Percentiles rank a stretch among this genome's conserved stretches.
phyloP scores from a whole-genome alignment of 2,329 filamentous ascomycete genomes.

The Penicillium sp. region DNA sequence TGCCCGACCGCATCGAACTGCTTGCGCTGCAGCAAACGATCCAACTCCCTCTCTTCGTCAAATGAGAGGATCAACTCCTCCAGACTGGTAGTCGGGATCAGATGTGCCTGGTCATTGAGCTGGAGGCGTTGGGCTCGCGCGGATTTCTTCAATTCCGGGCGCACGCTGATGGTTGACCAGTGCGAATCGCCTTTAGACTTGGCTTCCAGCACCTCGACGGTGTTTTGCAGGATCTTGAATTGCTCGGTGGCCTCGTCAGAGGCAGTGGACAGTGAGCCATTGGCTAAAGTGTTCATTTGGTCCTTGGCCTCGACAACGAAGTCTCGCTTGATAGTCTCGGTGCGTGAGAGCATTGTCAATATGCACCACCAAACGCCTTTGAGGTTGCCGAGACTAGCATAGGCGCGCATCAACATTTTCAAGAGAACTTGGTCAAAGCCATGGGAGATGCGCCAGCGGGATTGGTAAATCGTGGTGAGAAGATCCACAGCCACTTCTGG shows the following conservation, averaged over 20 bases:
- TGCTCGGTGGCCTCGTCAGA: not conserved
- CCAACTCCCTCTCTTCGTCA: conserved; percentile 26
- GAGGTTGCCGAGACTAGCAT: conserved; percentile 28
- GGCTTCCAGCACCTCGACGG: conserved; percentile 7
- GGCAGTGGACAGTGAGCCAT: not conserved
- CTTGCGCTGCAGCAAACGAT: conserved; percentile 12
- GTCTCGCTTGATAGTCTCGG: conserved; percentile 30
- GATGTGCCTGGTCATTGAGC: not conserved
- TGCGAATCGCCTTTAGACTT: conserved; percentile 11
- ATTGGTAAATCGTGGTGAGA: conserved; percentile 38
- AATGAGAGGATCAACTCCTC: conserved; percentile 16
- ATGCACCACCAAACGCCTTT: conserved; percentile 45
- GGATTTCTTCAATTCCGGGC: conserved; percentile 3
- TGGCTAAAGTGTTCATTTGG: not conserved
- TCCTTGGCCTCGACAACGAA: conserved; percentile 35
- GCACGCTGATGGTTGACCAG: conserved; percentile 7
- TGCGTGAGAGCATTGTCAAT: conserved; percentile 37
- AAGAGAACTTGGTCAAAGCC: conserved; percentile 40
- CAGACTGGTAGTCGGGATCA: conserved; percentile 6
- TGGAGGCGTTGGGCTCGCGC: conserved; percentile 1
- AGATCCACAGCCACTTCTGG: conserved; percentile 35
- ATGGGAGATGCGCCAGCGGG: conserved; percentile 34
- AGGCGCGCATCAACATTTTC: conserved; percentile 41
- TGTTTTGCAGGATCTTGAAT: not conserved
- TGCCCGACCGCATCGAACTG: conserved; percentile 5